Evolutionary conservation across 192 early-diverging fungal genomes (phyloP), one percentile per base, ranked within the genome.

Genomic region (Jimgerdemannia flammicorona): DNA sequence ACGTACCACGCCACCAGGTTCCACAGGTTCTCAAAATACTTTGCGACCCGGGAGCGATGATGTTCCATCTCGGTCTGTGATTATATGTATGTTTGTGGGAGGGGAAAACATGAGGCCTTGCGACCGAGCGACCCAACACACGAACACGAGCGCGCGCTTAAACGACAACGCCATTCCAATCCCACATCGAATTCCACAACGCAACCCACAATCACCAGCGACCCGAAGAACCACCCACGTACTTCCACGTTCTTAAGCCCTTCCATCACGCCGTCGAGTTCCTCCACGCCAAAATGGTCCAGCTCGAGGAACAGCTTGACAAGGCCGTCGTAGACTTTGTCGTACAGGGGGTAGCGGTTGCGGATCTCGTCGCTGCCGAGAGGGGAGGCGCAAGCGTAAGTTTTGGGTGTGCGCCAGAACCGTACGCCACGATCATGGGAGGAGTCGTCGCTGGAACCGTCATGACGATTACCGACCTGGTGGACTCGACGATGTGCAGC

Each of bases 1-100:
- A 63, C 70, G 39, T 67, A 81, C 80, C 80, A 81, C 64, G 74
- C 78, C 3, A 77, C 80, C 4, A 81, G 71, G 64, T 74, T 73
- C 43, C 74, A 69, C 20, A 81, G 74, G 59, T 78, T 77, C 6
- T 44, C 70, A 7, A 78, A 76, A 11, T 78, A 72, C 49, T 78
- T 81, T 19, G 20, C 65, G 71, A 66, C 11, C 54, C 66, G 14
- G 78, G 70, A 4, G 76, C 73, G 39, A 77, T 77, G 17, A 78
- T 77, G 2, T 76, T 17, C 3, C 68, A 49, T 44, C 78, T 71
- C 40, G 78, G 69, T 39, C 72, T 41, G 72, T 70, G 39, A 81
- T 78, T 4, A 75, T 66, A 0, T 40, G 59, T 8, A 71, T 40
- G 49, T 10, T 59, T 10, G 14, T 6, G 49, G 14, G 49, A 14